These are phyloP conservation scores for Tolypocladium ophioglossoides DNA, from an alignment of 2,329 filamentous ascomycete genomes.

Conservation along the genomic window DNA sequence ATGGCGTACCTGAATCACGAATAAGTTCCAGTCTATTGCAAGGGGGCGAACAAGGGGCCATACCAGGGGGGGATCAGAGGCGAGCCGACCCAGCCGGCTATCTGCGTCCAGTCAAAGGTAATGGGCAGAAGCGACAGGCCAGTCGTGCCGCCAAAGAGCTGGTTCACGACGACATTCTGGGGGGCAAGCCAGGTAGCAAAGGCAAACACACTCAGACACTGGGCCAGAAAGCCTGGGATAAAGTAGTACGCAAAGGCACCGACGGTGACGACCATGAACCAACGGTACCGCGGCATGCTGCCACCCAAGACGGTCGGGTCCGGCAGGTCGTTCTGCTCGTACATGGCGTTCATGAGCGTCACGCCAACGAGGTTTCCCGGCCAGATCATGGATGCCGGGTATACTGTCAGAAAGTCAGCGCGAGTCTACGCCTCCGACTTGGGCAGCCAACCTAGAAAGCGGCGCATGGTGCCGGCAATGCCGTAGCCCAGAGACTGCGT, in stretches of 20 bases:
- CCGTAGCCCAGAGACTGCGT: conserved; percentile 62
- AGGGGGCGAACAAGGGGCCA: conserved; percentile 9
- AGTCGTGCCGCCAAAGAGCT: conserved; percentile 59
- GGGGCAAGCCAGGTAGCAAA: conserved; percentile 65
- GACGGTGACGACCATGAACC: conserved; percentile 49
- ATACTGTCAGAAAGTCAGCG: conserved; percentile 28
- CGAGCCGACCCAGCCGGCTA: conserved; percentile 57
- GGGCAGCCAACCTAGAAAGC: conserved; percentile 41
- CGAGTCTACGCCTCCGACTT: no score
- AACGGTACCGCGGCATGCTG: conserved; percentile 52
- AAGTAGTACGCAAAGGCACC: conserved; percentile 56
- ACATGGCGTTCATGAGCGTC: conserved; percentile 61
- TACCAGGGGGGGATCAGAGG: conserved; percentile 61
- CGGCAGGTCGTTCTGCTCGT: conserved; percentile 43
- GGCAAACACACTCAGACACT: conserved; percentile 60
- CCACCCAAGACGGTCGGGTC: conserved; percentile 50
- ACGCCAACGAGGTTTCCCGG: conserved; percentile 56
- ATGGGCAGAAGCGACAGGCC: conserved; percentile 60
- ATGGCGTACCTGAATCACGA: conserved; percentile 49
- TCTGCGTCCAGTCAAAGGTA: conserved; percentile 68
- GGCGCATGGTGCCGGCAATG: conserved; percentile 56
- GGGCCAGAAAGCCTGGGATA: conserved; percentile 58
- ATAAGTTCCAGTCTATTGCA: not conserved
- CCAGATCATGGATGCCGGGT: conserved; percentile 66
- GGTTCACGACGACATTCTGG: conserved; percentile 57